Percentiles rank a stretch among this genome's conserved stretches.
phyloP scores from a whole-genome alignment of 176 grass and related monocot genomes.

The Zea luxurians region DNA sequence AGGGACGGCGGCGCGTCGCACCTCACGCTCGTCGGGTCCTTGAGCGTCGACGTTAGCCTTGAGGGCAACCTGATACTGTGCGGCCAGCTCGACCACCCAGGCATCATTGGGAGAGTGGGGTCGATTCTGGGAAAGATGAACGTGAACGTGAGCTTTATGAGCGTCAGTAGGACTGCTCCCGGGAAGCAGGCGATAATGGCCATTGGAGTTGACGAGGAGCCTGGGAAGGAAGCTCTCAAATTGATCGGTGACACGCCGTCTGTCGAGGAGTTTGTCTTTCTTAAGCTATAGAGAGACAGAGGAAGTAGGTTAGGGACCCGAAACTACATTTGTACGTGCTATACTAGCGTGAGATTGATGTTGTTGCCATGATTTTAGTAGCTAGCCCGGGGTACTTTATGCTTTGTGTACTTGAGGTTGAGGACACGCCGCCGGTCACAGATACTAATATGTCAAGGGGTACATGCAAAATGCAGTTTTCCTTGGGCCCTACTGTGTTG shows the following conservation, averaged over 20 bases:
- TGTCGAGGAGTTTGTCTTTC: conserved; percentile 83
- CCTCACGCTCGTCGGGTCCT: conserved; percentile 70
- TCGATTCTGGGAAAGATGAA: conserved; percentile 63
- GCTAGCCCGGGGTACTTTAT: neutral
- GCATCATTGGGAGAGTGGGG: conserved; percentile 78
- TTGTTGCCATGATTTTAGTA: neutral
- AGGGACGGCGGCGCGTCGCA: conserved; percentile 61
- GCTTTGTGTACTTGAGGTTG: neutral
- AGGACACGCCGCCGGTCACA: neutral
- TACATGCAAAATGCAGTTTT: too few relatives aligned
- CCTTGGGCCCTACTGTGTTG: too few relatives aligned
- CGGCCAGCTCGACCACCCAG: conserved; percentile 75
- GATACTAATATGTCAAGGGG: neutral
- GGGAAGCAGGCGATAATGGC: conserved; percentile 84
- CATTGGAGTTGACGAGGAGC: conserved; percentile 80
- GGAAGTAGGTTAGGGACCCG: neutral
- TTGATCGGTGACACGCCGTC: conserved; percentile 61
- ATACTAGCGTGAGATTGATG: neutral
- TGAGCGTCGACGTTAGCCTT: conserved; percentile 69
- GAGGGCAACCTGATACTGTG: conserved; percentile 88
- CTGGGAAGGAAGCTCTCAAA: conserved; percentile 66
- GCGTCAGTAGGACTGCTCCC: conserved; percentile 73
- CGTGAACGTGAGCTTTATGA: conserved; percentile 93
- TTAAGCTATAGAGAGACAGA: conserved; percentile 58
- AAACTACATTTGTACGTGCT: conserved; percentile 6